A percentile compares a stretch with the other conserved stretches of the same genome.
Conservation (phyloP, 2,329 filamentous ascomycete species). For the Pseudocercospora vitis region DNA sequence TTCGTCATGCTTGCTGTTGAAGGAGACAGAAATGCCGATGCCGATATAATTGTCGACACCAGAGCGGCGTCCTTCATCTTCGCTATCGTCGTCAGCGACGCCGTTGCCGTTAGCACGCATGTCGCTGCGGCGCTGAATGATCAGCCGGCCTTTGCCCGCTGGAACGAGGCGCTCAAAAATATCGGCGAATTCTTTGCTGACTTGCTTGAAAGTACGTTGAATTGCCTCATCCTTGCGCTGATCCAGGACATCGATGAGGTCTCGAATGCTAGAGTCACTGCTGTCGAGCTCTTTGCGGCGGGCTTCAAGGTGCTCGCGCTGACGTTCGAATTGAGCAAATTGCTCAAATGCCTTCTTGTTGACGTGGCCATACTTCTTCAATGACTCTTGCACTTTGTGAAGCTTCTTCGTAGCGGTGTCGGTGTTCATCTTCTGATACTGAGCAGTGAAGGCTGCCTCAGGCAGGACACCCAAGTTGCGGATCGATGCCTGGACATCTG, state of each 20-base stretch:
- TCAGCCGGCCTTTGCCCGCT: constrained; percentile 82
- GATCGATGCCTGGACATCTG: constrained; percentile 83
- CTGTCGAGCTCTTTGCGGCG: constrained; percentile 84
- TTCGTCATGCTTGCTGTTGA: constrained; percentile 98
- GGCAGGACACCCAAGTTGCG: constrained; percentile 89
- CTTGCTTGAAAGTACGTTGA: constrained; percentile 97
- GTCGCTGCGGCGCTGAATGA: constrained; percentile 90
- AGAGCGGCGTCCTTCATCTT: constrained; percentile 50
- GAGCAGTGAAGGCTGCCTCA: constrained; percentile 85
- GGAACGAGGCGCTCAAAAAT: constrained; percentile 96
- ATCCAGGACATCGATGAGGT: constrained; percentile 88
- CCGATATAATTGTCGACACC: constrained; percentile 91
- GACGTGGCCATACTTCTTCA: constrained; percentile 96
- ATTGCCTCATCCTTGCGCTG: constrained; percentile 97
- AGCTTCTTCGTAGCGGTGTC: constrained; percentile 67
- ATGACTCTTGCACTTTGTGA: constrained; percentile 84
- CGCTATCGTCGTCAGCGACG: constrained; percentile 56
- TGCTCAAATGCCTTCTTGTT: constrained; percentile 99
- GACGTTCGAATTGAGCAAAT: constrained; percentile 93
- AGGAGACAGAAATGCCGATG: constrained; percentile 94
- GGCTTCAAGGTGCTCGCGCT: constrained; percentile 81
- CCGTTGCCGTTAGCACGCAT: constrained; percentile 55
- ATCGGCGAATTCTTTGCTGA: constrained; percentile 85
- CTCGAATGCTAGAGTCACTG: constrained; percentile 83
- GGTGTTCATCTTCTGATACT: constrained; percentile 76